Evolutionary conservation across 1,284 basidiomycete species (phyloP).

Genomic region (Trichosporon sp.): DNA sequence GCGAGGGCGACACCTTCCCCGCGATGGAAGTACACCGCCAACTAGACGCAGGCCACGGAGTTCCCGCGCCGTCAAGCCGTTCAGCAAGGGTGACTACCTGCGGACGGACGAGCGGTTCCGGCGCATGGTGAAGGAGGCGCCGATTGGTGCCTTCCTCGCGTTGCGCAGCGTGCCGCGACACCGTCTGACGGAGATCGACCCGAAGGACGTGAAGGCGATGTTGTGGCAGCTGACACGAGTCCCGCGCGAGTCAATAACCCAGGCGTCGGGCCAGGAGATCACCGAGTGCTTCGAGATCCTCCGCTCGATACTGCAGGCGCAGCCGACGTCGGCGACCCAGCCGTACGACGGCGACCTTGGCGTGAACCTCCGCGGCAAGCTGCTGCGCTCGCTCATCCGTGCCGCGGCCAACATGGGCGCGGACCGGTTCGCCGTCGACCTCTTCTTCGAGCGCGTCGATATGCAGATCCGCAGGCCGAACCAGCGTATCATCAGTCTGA

Average conservation of each 20-base stretch:
- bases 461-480: conserved; percentile 17
- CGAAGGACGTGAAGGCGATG: conserved; percentile 26
- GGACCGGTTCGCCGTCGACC: conserved; percentile 75
- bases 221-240: conserved; percentile 23
- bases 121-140: conserved; percentile 21
- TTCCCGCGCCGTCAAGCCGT: neutral
- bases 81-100: conserved; percentile 19
- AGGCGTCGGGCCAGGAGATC: neutral
- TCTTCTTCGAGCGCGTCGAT: conserved; percentile 32
- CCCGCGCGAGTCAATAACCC: neutral
- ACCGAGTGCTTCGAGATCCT: conserved; percentile 12
- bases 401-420: conserved; percentile 97
- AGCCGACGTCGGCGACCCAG: conserved; percentile 17
- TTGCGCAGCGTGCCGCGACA: conserved; percentile 2
- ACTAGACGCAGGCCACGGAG: neutral
- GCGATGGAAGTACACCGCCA: neutral
- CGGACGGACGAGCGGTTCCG: conserved; percentile 28
- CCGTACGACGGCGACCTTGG: conserved; percentile 23
- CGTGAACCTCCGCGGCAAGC: conserved; percentile 14
- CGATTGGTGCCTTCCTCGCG: conserved; percentile 26
- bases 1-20: neutral
- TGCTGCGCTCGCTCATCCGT: conserved; percentile 65
- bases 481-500: conserved; percentile 26
- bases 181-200: conserved; percentile 17
- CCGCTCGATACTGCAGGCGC: conserved; percentile 24